These are phyloP conservation scores for Blastobotrys apis DNA, from an alignment of 1,139 yeast genomes.

Conservation along the genomic window DNA sequence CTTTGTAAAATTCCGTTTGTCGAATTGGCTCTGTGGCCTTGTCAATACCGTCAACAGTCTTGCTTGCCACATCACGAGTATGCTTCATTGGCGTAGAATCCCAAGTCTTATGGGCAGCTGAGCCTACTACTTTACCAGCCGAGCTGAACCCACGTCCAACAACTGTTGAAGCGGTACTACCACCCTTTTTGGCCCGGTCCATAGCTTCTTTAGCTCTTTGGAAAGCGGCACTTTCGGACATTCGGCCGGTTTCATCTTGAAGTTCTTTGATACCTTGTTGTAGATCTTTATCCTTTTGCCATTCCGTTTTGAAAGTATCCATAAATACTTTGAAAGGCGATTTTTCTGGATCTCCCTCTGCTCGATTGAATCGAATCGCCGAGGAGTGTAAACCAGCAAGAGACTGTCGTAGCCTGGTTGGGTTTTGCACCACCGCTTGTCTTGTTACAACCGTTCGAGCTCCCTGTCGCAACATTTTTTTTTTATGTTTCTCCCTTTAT, in stretches of 20 bases:
- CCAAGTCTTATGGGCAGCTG: constrained; percentile 90
- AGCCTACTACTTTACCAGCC: constrained; percentile 94
- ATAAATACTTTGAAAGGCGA: constrained; percentile 90
- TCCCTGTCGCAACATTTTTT: constrained; percentile 9
- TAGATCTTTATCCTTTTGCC: constrained; percentile 84
- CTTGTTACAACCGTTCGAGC: background rate
- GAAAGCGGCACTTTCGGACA: constrained; percentile 92
- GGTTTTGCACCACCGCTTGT: background rate
- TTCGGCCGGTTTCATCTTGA: constrained; percentile 92
- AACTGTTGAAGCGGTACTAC: constrained; percentile 48
- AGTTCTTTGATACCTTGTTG: constrained; percentile 91
- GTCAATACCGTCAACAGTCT: constrained; percentile 72
- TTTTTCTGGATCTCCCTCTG: constrained; percentile 36
- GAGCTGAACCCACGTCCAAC: constrained; percentile 80
- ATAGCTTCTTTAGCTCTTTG: constrained; percentile 91
- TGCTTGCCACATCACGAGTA: constrained; percentile 74
- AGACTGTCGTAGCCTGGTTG: background rate
- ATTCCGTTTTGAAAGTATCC: constrained; percentile 86
- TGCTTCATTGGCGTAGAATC: constrained; percentile 89
- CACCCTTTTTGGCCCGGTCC: constrained; percentile 59
- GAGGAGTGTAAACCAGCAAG: constrained; percentile 7
- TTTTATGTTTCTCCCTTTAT: no score
- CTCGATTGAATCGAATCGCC: constrained; percentile 1
- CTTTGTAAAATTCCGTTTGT: constrained; percentile 83
- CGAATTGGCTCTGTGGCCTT: constrained; percentile 93